Evolutionary conservation across 2,329 filamentous ascomycete species (phyloP).

Genomic region (Ambrosiella cleistominuta): DNA sequence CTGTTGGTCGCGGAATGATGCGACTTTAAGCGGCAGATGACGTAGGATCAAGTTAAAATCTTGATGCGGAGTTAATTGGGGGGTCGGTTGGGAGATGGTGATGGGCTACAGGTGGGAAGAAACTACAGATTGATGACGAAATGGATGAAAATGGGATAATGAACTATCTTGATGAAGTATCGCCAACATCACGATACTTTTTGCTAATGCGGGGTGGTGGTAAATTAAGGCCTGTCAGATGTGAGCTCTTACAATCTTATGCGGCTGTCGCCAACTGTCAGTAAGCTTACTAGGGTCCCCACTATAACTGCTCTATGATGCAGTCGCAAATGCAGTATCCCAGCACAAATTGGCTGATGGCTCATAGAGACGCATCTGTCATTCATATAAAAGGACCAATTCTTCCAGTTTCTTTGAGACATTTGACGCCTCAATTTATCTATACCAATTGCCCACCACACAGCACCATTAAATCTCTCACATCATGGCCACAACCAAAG

Average conservation of each 20-base stretch:
- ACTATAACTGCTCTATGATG: not conserved
- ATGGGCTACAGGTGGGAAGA: not conserved
- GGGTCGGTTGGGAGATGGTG: not conserved
- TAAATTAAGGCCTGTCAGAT: not conserved
- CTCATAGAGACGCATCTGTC: too few relatives aligned
- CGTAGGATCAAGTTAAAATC: not conserved
- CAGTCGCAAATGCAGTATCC: not conserved
- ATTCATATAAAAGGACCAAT: too few relatives aligned
- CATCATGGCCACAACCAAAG: constrained; percentile 4
- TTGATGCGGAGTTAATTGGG: not conserved
- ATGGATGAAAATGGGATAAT: not conserved
- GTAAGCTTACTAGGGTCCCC: not conserved
- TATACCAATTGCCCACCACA: not conserved
- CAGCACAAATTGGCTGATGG: too few relatives aligned
- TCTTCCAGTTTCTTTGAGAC: not conserved
- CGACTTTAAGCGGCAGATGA: constrained; percentile 1
- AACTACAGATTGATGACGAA: too few relatives aligned
- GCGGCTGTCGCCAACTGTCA: constrained; percentile 5
- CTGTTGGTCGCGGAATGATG: not conserved
- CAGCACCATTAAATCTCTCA: not conserved
- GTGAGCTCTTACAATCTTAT: not conserved
- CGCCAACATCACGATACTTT: not conserved
- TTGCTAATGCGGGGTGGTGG: not conserved
- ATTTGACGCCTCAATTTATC: not conserved
- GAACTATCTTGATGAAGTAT: not conserved